Percentiles rank a stretch among this genome's conserved stretches.
phyloP scores from a whole-genome alignment of 2,329 filamentous ascomycete species.

The Xylariaceae sp. region DNA sequence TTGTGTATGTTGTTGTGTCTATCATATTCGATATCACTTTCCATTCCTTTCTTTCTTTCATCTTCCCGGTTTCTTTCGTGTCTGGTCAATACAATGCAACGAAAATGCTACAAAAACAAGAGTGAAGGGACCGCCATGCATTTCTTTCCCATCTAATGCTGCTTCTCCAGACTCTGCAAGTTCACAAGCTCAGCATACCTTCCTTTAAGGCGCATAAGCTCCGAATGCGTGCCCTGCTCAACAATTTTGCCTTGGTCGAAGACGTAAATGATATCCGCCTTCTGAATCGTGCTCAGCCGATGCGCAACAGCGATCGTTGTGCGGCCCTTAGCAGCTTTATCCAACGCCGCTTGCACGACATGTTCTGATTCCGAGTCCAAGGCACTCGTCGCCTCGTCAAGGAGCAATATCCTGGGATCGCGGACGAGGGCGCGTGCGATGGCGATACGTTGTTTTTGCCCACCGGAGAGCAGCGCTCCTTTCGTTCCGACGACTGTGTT shows the following conservation, averaged over 20 bases:
- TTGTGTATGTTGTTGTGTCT: too few species aligned
- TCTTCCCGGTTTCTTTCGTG: too few species aligned
- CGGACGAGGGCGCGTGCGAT: conserved; percentile 88
- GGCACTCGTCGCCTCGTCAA: conserved; percentile 78
- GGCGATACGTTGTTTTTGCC: conserved; percentile 91
- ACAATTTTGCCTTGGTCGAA: conserved; percentile 86
- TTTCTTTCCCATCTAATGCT: conserved; percentile 22
- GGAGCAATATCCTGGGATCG: conserved; percentile 80
- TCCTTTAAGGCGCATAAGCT: conserved; percentile 66
- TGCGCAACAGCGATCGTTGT: conserved; percentile 96
- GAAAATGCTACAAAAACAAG: too few species aligned
- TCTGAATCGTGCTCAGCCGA: conserved; percentile 86
- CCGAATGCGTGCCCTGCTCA: conserved; percentile 75
- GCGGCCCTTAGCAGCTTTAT: conserved; percentile 76
- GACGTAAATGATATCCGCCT: conserved; percentile 94
- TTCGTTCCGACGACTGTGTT: conserved; percentile 82
- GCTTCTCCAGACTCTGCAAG: conserved; percentile 70
- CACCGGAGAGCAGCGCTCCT: conserved; percentile 79
- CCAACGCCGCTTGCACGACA: conserved; percentile 74
- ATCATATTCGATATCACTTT: too few species aligned
- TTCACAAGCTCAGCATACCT: conserved; percentile 77
- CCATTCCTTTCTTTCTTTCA: too few species aligned
- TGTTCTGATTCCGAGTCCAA: conserved; percentile 75
- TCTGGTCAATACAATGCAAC: too few species aligned
- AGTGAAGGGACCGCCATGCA: too few species aligned